Conservation (phyloP, 805 yeast species). For the Yamadazyma paraphyllophila region DNA sequence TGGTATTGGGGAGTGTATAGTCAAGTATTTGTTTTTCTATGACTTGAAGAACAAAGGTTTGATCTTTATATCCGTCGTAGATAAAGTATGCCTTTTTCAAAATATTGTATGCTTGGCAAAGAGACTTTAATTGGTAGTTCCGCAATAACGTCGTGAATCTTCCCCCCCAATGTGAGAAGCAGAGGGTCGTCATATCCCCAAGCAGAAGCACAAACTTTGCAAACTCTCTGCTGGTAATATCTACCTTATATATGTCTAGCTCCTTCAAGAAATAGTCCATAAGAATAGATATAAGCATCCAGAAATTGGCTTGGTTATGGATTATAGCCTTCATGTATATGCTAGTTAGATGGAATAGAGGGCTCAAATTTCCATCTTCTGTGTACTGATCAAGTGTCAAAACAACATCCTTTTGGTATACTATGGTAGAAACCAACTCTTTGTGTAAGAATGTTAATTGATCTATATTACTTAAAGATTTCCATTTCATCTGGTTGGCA, state of each 20-base stretch:
- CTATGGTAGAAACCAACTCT: conserved; percentile 19
- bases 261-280: conserved; percentile 19
- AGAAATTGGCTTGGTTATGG: conserved; percentile 21
- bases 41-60: conserved; percentile 6
- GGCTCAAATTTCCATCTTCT: conserved; percentile 6
- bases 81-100: conserved; percentile 18
- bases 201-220: conserved; percentile 24
- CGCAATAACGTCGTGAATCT: conserved; percentile 10
- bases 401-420: conserved; percentile 16
- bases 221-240: conserved; percentile 19
- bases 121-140: conserved; percentile 11
- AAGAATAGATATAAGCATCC: conserved; percentile 28
- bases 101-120: conserved; percentile 14
- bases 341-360: conserved; percentile 27
- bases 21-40: conserved; percentile 10
- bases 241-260: conserved; percentile 19
- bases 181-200: conserved; percentile 16
- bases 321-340: conserved; percentile 25
- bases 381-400: conserved; percentile 24
- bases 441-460: conserved; percentile 25
- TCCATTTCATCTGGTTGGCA: conserved; percentile 13
- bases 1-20: conserved; percentile 8
- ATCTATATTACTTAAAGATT: conserved; percentile 19
- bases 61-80: conserved; percentile 38
- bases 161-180: conserved; percentile 10